Evolutionary conservation across 23 red algal genomes (phyloP).

Genomic region (Gracilaria caudata): DNA sequence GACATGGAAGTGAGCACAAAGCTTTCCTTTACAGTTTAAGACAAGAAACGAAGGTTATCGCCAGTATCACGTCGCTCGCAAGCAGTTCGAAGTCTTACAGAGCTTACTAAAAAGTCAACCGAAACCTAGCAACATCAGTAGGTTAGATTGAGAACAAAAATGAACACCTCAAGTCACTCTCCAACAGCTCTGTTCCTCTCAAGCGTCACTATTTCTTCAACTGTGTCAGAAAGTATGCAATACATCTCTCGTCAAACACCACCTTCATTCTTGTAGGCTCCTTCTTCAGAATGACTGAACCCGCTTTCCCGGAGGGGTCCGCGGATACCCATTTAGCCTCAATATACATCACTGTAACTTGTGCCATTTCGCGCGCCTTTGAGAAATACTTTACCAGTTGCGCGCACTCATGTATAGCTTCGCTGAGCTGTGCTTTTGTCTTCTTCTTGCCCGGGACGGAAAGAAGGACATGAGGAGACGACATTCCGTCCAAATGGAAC

Average conservation of each 20-base stretch:
- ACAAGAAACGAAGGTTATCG: neutral
- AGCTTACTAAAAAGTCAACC: neutral
- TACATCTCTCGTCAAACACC: slow-evolving; percentile 38
- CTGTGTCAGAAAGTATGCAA: neutral
- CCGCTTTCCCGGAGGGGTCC: slow-evolving; percentile 22
- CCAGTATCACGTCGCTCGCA: neutral
- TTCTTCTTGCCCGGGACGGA: slow-evolving; percentile 33
- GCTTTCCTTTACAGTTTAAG: neutral
- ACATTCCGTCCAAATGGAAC: slow-evolving; percentile 77
- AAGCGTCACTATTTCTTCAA: neutral
- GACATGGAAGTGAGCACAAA: neutral
- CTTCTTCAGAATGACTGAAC: slow-evolving; percentile 33
- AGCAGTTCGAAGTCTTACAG: neutral
- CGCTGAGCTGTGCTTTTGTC: slow-evolving; percentile 32
- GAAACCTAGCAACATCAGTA: neutral
- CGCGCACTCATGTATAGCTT: slow-evolving; percentile 53
- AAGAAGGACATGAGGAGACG: slow-evolving; percentile 81
- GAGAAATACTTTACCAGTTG: slow-evolving; percentile 89
- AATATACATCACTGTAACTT: slow-evolving; percentile 66
- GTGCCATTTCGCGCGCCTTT: slow-evolving; percentile 39
- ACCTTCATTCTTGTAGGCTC: slow-evolving; percentile 15
- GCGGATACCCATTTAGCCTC: slow-evolving; percentile 79
- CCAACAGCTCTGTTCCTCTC: neutral
- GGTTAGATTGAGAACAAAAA: neutral
- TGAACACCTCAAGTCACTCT: neutral